Conservation (phyloP, 2,329 filamentous ascomycete genomes). For the Calonectria fujianensis region DNA sequence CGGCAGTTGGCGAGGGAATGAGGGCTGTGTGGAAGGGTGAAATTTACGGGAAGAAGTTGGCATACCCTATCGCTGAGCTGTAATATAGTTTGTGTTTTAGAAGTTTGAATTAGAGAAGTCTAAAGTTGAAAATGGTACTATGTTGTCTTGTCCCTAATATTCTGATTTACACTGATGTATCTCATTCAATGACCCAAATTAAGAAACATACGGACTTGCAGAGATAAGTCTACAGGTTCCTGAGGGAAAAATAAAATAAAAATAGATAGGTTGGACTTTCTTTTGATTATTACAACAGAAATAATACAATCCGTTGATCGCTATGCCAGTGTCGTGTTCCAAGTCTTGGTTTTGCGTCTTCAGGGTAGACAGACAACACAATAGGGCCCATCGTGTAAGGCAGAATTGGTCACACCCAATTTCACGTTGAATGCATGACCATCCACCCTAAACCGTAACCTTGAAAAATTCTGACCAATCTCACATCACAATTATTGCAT, state of each 20-base stretch:
- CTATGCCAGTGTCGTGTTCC: not conserved
- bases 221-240: not conserved
- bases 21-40: constrained; percentile 39
- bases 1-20: constrained; percentile 36
- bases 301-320: not conserved
- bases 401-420: not conserved
- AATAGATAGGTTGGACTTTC: no score
- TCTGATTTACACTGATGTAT: not conserved
- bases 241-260: not conserved
- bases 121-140: not conserved
- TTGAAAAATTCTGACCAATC: not conserved
- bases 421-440: not conserved
- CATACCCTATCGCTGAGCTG: constrained; percentile 28
- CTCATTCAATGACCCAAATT: not conserved
- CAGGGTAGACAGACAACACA: not conserved
- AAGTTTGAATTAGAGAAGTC: not conserved
- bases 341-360: not conserved
- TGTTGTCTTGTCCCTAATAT: not conserved
- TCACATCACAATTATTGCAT: not conserved
- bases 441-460: not conserved
- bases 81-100: not conserved
- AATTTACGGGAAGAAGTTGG: constrained; percentile 35
- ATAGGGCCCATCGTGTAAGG: no score
- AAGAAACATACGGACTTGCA: not conserved
- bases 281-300: not conserved